Conservation (phyloP, 345 rosid species). For the Pugionium cornutum region DNA sequence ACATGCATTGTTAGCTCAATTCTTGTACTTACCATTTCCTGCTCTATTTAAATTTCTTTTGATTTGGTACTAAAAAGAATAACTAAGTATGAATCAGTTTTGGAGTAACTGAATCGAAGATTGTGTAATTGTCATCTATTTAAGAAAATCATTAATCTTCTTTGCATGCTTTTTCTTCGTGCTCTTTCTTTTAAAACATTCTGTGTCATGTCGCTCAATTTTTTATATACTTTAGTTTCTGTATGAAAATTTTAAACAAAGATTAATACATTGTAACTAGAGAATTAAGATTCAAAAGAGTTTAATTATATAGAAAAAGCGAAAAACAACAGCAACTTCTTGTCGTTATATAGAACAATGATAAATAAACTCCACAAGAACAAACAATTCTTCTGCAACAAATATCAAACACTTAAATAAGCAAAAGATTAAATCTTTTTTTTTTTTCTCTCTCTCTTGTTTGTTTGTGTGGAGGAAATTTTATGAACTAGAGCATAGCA, state of each 20-base stretch:
- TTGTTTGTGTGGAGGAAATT: conserved; percentile 12
- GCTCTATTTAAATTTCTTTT: not conserved
- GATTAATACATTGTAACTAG: not conserved
- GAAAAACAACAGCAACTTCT: not conserved
- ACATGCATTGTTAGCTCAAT: conserved; percentile 2
- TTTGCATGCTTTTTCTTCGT: too few species aligned
- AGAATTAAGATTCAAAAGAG: conserved; percentile 7
- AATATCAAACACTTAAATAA: conserved; percentile 21
- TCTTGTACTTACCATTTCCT: conserved; percentile 7
- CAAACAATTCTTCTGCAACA: conserved; percentile 16
- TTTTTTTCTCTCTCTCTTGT: not conserved
- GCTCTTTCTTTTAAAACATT: too few species aligned
- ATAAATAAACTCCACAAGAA: conserved; percentile 17
- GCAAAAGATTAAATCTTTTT: conserved; percentile 1
- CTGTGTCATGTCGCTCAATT: too few species aligned
- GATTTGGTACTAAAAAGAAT: not conserved
- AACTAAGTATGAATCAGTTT: not conserved
- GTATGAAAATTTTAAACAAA: not conserved
- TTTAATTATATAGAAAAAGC: not conserved
- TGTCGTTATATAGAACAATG: conserved; percentile 14
- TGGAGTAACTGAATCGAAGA: not conserved
- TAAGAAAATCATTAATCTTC: too few species aligned
- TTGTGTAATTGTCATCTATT: not conserved
- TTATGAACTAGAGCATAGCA: conserved; percentile 45
- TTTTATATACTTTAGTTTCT: not conserved